phyloP scores from a whole-genome alignment of 2,329 filamentous ascomycete genomes.

The Aureobasidium leucospermi region DNA sequence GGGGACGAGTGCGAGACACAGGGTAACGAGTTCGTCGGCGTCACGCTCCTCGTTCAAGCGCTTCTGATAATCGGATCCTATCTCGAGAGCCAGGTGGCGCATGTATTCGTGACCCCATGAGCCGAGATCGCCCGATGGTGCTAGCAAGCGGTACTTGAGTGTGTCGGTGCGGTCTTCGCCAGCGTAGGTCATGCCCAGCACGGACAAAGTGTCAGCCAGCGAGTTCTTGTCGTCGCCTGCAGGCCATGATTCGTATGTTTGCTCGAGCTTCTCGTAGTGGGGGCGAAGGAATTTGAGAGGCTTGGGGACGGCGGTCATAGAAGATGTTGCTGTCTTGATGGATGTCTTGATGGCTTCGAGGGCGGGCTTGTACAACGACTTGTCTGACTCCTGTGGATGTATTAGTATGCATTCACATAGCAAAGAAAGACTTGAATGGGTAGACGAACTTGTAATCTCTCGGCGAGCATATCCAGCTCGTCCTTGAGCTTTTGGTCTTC shows the following conservation, averaged over 20 bases:
- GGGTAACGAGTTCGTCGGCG: constrained; percentile 74
- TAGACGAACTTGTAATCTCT: constrained; percentile 69
- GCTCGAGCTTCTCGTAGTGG: constrained; percentile 84
- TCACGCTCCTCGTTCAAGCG: constrained; percentile 78
- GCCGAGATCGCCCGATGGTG: constrained; percentile 83
- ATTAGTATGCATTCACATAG: not conserved
- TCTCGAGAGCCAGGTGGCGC: constrained; percentile 87
- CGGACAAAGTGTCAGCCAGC: constrained; percentile 89
- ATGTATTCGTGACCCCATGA: constrained; percentile 99
- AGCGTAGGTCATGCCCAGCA: constrained; percentile 90
- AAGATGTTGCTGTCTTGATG: constrained; percentile 98
- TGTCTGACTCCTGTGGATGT: constrained; percentile 65
- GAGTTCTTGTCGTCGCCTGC: constrained; percentile 71
- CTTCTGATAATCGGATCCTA: constrained; percentile 88
- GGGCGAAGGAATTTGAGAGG: constrained; percentile 95
- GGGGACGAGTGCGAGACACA: constrained; percentile 78
- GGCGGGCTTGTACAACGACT: constrained; percentile 80
- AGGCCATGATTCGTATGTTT: constrained; percentile 84
- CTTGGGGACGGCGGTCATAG: constrained; percentile 98
- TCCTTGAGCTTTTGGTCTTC: constrained; percentile 98
- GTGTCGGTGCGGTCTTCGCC: constrained; percentile 95
- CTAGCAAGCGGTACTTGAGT: constrained; percentile 86
- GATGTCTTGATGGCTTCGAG: constrained; percentile 95
- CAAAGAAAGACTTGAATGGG: too few species aligned
- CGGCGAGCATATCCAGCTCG: constrained; percentile 96